These are phyloP conservation scores for Neurospora sp. DNA, from an alignment of 495 filamentous ascomycete genomes.

Conservation along the genomic window DNA sequence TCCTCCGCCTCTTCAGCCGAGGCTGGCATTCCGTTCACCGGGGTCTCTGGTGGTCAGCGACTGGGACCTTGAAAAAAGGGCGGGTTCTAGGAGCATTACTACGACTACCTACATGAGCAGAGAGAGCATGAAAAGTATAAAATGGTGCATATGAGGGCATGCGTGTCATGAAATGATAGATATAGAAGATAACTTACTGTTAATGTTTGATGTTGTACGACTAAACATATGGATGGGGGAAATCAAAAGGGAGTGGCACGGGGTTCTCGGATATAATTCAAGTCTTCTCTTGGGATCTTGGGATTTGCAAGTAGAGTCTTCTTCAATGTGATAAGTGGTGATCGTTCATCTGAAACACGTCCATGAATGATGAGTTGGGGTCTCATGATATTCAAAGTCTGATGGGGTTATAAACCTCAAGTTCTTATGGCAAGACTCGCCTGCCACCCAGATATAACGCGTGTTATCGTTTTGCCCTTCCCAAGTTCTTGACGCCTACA, in stretches of 20 bases:
- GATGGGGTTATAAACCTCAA: too few species aligned
- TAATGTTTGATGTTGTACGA: background rate
- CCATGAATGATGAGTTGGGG: background rate
- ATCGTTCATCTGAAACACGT: background rate
- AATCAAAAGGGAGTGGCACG: background rate
- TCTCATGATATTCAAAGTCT: too few species aligned
- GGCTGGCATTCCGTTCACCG: background rate
- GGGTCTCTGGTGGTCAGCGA: background rate
- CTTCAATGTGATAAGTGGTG: background rate
- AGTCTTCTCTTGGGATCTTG: background rate
- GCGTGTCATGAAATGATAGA: background rate
- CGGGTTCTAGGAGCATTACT: background rate
- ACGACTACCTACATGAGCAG: background rate
- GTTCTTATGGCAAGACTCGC: too few species aligned
- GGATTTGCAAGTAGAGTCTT: background rate
- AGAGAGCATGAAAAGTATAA: background rate
- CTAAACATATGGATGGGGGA: background rate
- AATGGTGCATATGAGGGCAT: background rate
- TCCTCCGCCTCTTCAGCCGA: slow-evolving; percentile 37
- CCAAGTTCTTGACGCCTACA: background rate
- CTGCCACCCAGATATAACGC: too few species aligned
- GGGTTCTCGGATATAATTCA: background rate
- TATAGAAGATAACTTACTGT: background rate
- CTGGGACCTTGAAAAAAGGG: background rate
- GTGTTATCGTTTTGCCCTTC: too few species aligned